A percentile compares a stretch with the other conserved stretches of the same genome.
phyloP scores from a whole-genome alignment of 768 basidiomycete genomes.

The Calocybe indica region DNA sequence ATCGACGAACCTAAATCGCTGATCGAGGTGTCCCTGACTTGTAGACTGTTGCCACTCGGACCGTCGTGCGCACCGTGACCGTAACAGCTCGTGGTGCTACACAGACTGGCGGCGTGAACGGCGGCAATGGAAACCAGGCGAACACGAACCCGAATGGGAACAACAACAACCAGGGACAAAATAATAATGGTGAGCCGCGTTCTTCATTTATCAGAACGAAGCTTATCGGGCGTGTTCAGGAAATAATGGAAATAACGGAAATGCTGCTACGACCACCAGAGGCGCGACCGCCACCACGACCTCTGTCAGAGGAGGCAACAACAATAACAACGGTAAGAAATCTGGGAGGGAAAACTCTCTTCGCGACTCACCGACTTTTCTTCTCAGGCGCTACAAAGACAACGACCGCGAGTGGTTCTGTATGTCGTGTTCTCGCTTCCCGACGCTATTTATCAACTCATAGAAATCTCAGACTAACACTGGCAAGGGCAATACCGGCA shows the following conservation, averaged over 20 bases:
- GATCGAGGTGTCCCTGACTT: conserved; percentile 7
- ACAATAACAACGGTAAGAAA: neutral
- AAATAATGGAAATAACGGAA: conserved; percentile 1
- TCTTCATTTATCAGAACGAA: neutral
- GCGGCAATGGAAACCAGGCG: conserved; percentile 2
- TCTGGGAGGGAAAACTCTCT: neutral
- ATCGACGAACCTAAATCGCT: neutral
- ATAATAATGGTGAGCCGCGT: conserved; percentile 3
- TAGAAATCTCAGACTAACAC: neutral
- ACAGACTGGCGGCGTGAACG: conserved; percentile 8
- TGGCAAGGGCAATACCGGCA: conserved; percentile 2
- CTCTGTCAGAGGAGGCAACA: neutral
- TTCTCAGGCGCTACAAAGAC: neutral
- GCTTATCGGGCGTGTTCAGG: neutral
- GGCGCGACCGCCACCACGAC: neutral
- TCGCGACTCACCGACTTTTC: no score
- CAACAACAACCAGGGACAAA: conserved; percentile 11
- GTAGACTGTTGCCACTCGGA: conserved; percentile 13
- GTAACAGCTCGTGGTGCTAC: conserved; percentile 23
- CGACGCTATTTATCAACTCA: neutral
- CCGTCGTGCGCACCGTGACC: conserved; percentile 26
- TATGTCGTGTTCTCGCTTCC: neutral
- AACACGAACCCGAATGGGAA: conserved; percentile 1
- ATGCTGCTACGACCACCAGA: neutral
- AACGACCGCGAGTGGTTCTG: conserved; percentile 1